Evolutionary conservation across 768 basidiomycete genomes (phyloP), one percentile per base, ranked within the genome.

Genomic region (Cystofilobasidium ferigula): DNA sequence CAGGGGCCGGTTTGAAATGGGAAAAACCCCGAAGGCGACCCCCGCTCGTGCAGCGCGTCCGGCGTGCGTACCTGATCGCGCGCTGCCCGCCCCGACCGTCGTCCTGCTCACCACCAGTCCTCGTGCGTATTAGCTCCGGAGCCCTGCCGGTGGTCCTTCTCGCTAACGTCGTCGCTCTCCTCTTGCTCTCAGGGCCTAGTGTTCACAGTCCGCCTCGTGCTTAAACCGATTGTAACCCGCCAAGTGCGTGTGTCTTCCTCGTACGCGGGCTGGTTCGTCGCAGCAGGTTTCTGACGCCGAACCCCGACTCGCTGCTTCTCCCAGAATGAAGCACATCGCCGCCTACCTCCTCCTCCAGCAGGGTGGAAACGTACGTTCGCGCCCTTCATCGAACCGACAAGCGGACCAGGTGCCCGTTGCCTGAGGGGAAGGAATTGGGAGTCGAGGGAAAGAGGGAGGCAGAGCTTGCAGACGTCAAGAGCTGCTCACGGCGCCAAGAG

Each of bases 311-410:
- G 59, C 59, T 51, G 38, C 38, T 22, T 53, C 4, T 34, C 32
- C 32, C 30, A 70, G 73, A 74, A 76, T 77, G 76, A 77, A 77
- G 72, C 70, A 70, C 71, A 80, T 97, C 78, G 93, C 91, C 80
- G 89, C 91, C 71, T 98, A 95, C 82, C 85, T 99, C 68, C 90
- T 99, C 77, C 91, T 97, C 80, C 87, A 88, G 78, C 83, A 85
- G 76, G 95, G 91, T 71, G 95, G 95, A 63, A 97, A 97, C 75
- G 79, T 85, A 73, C 83, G 82, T 69, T 93, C 38, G 2, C 9
- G 40, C 10, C 40, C 40, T 42, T 42, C 26, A 26, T 4, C 26
- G 24, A 12, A 20, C 24, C 2, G 5, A 24, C 8, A 26, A 4
- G n/a, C 26, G 48, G 4, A 9, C n/a, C n/a, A 28, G n/a, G n/a